Evolutionary conservation across 2,329 filamentous ascomycete species (phyloP).

Genomic region (Fusarium sublunatum): DNA sequence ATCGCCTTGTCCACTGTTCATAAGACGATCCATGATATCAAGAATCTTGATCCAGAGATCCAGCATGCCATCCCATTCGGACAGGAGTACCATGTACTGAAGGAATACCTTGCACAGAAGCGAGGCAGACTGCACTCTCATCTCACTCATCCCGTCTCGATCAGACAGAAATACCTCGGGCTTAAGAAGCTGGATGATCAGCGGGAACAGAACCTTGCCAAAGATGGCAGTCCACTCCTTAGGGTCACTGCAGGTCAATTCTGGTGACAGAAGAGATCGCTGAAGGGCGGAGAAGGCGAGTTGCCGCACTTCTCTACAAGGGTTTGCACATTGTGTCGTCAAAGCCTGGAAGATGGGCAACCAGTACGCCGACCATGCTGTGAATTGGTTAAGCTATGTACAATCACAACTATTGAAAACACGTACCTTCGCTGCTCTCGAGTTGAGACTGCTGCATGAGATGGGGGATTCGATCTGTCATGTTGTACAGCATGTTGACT

Average conservation of each 20-base stretch:
- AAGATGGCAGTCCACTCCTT: slow-evolving; percentile 97
- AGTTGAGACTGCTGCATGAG: slow-evolving; percentile 94
- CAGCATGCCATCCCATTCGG: slow-evolving; percentile 87
- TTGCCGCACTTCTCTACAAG: slow-evolving; percentile 91
- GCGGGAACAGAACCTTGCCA: slow-evolving; percentile 89
- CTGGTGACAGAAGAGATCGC: slow-evolving; percentile 83
- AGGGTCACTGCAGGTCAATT: slow-evolving; percentile 84
- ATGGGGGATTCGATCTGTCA: slow-evolving; percentile 83
- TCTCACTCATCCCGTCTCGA: slow-evolving; percentile 93
- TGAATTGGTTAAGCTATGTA: slow-evolving; percentile 24
- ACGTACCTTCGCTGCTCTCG: slow-evolving; percentile 81
- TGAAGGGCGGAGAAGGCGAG: slow-evolving; percentile 89
- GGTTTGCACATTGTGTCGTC: slow-evolving; percentile 91
- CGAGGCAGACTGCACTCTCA: slow-evolving; percentile 89
- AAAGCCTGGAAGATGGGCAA: slow-evolving; percentile 91
- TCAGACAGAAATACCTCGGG: slow-evolving; percentile 95
- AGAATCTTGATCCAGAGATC: slow-evolving; percentile 93
- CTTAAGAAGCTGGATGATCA: slow-evolving; percentile 87
- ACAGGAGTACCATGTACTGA: slow-evolving; percentile 87
- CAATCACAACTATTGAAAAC: neutral
- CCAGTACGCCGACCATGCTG: slow-evolving; percentile 98
- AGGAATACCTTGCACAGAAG: slow-evolving; percentile 95
- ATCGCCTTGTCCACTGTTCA: slow-evolving; percentile 94
- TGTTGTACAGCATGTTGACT: slow-evolving; percentile 81
- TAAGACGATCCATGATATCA: slow-evolving; percentile 93